Evolutionary conservation across 225 moss, liverwort and hornwort genomes (phyloP), one percentile per base, ranked within the genome.

Genomic region (Marchantia polymorpha): DNA sequence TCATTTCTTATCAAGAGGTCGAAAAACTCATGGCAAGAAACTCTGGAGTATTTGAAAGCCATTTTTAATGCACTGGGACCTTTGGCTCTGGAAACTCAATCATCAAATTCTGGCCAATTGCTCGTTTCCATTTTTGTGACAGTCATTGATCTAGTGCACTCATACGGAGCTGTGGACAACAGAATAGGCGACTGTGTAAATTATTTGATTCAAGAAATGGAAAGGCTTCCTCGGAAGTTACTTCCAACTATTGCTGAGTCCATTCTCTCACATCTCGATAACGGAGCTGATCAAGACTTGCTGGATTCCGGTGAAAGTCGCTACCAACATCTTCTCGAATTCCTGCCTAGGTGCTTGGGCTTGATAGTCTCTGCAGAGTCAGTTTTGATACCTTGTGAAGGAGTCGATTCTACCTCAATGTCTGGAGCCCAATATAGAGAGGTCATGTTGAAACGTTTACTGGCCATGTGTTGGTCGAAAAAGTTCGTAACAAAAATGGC

Each of bases 21-120:
- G 50, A 80, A 85, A 52, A 87, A 85, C 58, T 68, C 86, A 47
- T 91, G 94, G 78, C 88, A 93, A 82, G 91, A 89, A 48, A 87
- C 90, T 72, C 77, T 93, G 81, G 90, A 92, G 15, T 95, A 91
- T 80, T 81, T 88, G 39, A 89, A 88, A 87, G 94, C 93, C 10
- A 78, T 91, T 48, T 92, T 91, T 80, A 58, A 83, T 80, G 89
- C 84, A 69, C 78, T 95, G 82, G 84, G 87, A 78, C 86, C 91
- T 17, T 82, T 85, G 76, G 89, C 87, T 69, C 83, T 85, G 78
- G 90, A 90, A 54, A 89, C 90, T 64, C 88, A 86, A 52, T 79
- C 79, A 70, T 93, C 92, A 39, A 88, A 88, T 78, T 22, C 93
- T 20, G 91, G 90, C 14, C 83, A 81, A 76, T 79, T 91, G 26